Conservation (phyloP, 495 filamentous ascomycete genomes). For the Amorphotheca resinae region DNA sequence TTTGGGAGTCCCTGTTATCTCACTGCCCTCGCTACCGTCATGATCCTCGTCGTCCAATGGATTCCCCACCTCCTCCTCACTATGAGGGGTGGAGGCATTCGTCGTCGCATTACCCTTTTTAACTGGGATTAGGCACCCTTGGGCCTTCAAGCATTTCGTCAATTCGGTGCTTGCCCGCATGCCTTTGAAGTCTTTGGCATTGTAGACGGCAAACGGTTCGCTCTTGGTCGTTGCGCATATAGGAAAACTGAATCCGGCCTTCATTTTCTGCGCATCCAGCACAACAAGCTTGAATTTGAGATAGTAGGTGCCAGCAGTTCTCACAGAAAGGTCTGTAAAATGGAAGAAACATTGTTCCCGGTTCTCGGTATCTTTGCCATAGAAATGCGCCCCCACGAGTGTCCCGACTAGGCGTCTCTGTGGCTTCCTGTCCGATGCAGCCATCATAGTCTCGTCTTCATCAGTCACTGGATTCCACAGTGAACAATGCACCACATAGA, state of each 20-base stretch:
- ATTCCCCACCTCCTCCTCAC: conserved; percentile 32
- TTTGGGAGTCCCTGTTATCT: not conserved
- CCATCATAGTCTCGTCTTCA: conserved; percentile 48
- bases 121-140: conserved; percentile 66
- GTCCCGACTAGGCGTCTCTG: conserved; percentile 69
- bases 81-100: conserved; percentile 31
- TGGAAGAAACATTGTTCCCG: conserved; percentile 80
- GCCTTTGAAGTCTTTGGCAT: conserved; percentile 93
- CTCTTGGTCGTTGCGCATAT: conserved; percentile 59
- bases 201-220: conserved; percentile 75
- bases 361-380: conserved; percentile 51
- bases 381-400: conserved; percentile 60
- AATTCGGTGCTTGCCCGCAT: conserved; percentile 66
- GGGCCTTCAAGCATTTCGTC: conserved; percentile 56
- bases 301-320: conserved; percentile 71
- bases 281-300: conserved; percentile 83
- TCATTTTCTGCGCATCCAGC: conserved; percentile 39
- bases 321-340: conserved; percentile 87
- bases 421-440: conserved; percentile 36
- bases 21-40: conserved; percentile 20
- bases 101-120: conserved; percentile 69
- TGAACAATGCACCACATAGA: conserved; percentile 76
- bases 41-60: conserved; percentile 34
- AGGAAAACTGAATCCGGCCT: conserved; percentile 31
- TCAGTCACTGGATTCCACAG: conserved; percentile 50